A percentile compares a stretch with the other conserved stretches of the same genome.
Evolutionary conservation across 768 basidiomycete genomes (phyloP).

Genomic region (Boletus rufocinnamomeus): DNA sequence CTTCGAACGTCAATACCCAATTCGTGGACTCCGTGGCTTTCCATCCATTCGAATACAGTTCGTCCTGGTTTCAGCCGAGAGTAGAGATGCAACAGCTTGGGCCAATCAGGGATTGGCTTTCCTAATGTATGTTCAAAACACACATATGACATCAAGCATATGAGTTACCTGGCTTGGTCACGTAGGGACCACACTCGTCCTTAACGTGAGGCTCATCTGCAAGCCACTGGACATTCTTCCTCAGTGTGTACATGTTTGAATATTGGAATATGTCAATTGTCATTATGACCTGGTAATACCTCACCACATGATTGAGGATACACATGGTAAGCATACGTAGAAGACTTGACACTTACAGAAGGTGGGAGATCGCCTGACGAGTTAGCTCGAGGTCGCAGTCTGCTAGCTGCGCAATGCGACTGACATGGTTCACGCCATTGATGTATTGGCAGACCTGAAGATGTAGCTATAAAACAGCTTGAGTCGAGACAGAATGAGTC

Average conservation of each 20-base stretch:
- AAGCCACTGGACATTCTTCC: constrained; percentile 84
- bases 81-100: constrained; percentile 82
- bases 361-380: constrained; percentile 85
- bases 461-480: constrained; percentile 1
- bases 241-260: constrained; percentile 94
- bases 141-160: neutral
- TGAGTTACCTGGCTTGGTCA: constrained; percentile 66
- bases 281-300: constrained; percentile 97
- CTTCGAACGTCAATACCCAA: constrained; percentile 87
- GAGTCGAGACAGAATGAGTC: neutral
- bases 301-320: constrained; percentile 33
- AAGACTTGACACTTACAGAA: constrained; percentile 60
- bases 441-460: constrained; percentile 71
- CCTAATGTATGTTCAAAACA: constrained; percentile 38
- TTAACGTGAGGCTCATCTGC: constrained; percentile 83
- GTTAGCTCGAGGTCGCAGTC: constrained; percentile 84
- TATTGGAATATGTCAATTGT: constrained; percentile 97
- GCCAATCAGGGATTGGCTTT: constrained; percentile 76
- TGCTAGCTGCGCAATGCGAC: constrained; percentile 87
- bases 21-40: constrained; percentile 64
- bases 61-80: constrained; percentile 82
- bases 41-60: constrained; percentile 88
- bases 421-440: constrained; percentile 90
- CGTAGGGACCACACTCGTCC: constrained; percentile 91
- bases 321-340: neutral